Percentiles rank a stretch among this genome's conserved stretches.
phyloP scores from a whole-genome alignment of 164 flowering plant genomes.

The Annona squamosa region DNA sequence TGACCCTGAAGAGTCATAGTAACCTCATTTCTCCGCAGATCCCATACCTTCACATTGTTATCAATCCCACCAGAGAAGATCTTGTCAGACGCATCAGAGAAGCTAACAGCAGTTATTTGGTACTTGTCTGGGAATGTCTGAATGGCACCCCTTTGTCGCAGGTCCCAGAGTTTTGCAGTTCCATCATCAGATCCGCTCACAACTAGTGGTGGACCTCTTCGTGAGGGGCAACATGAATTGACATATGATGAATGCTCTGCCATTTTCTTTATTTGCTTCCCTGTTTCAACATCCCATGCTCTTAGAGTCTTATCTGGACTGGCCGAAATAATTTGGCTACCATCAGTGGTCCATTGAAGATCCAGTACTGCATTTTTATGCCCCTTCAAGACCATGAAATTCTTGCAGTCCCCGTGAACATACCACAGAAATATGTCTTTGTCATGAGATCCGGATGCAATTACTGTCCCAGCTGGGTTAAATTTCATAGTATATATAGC shows the following conservation, averaged over 20 bases:
- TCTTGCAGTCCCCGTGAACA: constrained; percentile 93
- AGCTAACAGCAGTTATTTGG: constrained; percentile 89
- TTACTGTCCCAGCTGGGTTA: constrained; percentile 78
- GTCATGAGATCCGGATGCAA: constrained; percentile 97
- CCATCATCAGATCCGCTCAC: constrained; percentile 99
- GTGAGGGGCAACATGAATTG: constrained; percentile 86
- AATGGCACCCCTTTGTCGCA: constrained; percentile 90
- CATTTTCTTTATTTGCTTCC: constrained; percentile 92
- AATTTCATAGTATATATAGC: constrained; percentile 91
- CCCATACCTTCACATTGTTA: constrained; percentile 93
- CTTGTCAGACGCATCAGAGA: constrained; percentile 94
- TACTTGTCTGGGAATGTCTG: constrained; percentile 94
- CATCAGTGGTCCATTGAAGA: constrained; percentile 96
- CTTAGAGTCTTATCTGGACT: constrained; percentile 93
- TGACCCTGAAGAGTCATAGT: constrained; percentile 94
- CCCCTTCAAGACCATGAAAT: constrained; percentile 88
- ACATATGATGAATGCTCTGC: constrained; percentile 87
- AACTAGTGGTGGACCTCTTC: constrained; percentile 92
- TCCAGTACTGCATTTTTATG: constrained; percentile 95
- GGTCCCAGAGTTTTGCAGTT: constrained; percentile 95
- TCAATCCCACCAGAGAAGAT: constrained; percentile 91
- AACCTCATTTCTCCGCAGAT: constrained; percentile 77
- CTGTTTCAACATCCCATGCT: constrained; percentile 99
- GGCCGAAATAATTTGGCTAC: constrained; percentile 87
- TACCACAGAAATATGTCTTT: constrained; percentile 89